These are phyloP conservation scores for Hymenoscyphus albidus DNA, from an alignment of 2,329 filamentous ascomycete genomes.

Conservation along the genomic window DNA sequence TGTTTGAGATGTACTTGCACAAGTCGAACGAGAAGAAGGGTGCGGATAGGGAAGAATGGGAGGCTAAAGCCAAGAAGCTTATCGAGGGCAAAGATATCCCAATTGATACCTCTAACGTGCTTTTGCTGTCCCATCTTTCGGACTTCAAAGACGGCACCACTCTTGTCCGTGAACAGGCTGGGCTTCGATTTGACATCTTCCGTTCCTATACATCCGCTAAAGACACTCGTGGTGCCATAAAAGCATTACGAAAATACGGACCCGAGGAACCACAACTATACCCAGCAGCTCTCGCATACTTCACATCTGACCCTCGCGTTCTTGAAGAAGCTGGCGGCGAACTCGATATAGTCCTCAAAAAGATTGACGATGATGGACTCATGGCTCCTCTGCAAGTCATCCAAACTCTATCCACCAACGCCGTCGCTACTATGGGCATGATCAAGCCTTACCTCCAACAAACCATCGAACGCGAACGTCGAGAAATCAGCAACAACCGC, in stretches of 20 bases:
- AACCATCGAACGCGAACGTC: constrained; percentile 83
- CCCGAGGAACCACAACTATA: constrained; percentile 88
- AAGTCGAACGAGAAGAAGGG: constrained; percentile 75
- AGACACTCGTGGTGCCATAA: constrained; percentile 86
- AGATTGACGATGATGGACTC: constrained; percentile 84
- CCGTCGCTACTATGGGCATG: constrained; percentile 94
- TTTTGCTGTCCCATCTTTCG: constrained; percentile 87
- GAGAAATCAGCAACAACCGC: constrained; percentile 77
- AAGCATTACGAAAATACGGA: constrained; percentile 86
- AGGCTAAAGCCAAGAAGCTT: constrained; percentile 82
- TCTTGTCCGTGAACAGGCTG: constrained; percentile 89
- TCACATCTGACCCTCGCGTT: constrained; percentile 77
- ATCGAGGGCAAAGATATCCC: constrained; percentile 77
- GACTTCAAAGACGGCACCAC: constrained; percentile 87
- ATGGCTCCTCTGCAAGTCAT: constrained; percentile 97
- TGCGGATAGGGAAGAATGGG: constrained; percentile 73
- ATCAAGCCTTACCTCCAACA: constrained; percentile 88
- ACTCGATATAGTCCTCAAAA: constrained; percentile 72
- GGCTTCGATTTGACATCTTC: constrained; percentile 91
- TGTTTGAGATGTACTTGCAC: constrained; percentile 98
- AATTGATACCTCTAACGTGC: constrained; percentile 91
- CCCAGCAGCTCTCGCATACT: constrained; percentile 86
- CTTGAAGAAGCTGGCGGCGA: constrained; percentile 86
- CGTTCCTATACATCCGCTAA: constrained; percentile 90
- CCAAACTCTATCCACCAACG: constrained; percentile 75